Evolutionary conservation across 306 rosid genomes (phyloP).

Genomic region (Cicer judaicum): DNA sequence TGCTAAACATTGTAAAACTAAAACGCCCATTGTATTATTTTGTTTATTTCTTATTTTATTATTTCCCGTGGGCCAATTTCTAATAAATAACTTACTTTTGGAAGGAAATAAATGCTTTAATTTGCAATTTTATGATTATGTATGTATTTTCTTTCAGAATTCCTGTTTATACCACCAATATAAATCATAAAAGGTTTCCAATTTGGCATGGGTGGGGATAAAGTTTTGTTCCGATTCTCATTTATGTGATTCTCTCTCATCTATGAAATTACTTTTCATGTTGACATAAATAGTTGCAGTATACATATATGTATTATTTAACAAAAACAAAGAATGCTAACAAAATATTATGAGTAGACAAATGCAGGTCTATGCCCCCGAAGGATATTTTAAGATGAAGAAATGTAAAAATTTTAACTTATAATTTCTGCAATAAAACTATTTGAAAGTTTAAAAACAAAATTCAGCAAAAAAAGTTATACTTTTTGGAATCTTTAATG

Average conservation of each 20-base stretch:
- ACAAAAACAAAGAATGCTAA: too few relatives aligned
- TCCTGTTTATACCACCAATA: neutral
- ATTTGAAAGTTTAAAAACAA: too few relatives aligned
- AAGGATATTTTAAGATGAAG: too few relatives aligned
- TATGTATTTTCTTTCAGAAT: neutral
- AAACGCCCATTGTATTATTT: conserved; percentile 26
- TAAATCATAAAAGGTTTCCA: conserved; percentile 11
- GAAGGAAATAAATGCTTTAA: neutral
- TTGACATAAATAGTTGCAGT: conserved; percentile 2
- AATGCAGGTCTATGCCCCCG: too few relatives aligned
- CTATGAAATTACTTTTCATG: conserved; percentile 26
- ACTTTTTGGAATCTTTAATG: too few relatives aligned
- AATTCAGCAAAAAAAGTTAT: too few relatives aligned
- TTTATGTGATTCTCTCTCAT: conserved; percentile 42
- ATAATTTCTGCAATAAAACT: too few relatives aligned
- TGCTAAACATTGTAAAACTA: neutral
- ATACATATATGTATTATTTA: too few relatives aligned
- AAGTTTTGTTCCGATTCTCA: conserved; percentile 39
- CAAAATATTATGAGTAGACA: too few relatives aligned
- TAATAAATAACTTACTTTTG: neutral
- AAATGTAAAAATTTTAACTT: too few relatives aligned
- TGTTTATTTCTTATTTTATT: conserved; percentile 24
- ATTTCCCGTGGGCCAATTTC: conserved; percentile 11
- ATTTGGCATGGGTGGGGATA: conserved; percentile 38
- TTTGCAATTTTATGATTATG: conserved; percentile 14